phyloP scores from a whole-genome alignment of 169 alveolate species.

The Cystoisospora suis region DNA sequence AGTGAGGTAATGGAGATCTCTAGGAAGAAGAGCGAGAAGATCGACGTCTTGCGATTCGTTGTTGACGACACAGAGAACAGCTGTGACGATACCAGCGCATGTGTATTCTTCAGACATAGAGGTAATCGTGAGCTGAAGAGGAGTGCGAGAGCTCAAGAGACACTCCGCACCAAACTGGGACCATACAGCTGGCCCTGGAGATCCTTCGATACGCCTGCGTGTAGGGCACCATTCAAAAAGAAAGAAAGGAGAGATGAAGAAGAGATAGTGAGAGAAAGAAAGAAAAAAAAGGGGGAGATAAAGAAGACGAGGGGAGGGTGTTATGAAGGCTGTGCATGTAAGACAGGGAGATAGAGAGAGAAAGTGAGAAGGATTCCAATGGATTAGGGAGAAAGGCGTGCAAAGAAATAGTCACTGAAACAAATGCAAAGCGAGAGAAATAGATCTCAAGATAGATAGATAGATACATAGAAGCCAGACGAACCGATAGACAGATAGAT shows the following conservation, averaged over 20 bases:
- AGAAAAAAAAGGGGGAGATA: not conserved
- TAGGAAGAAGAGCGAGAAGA: conserved; percentile 30
- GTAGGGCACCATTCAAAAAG: no score
- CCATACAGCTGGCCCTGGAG: conserved; percentile 46
- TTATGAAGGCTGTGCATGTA: not conserved
- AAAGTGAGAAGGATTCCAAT: not conserved
- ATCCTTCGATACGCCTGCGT: conserved; percentile 34
- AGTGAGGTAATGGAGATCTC: conserved; percentile 20
- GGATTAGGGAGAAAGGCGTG: not conserved
- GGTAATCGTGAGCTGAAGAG: conserved; percentile 34
- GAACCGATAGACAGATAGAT: no score
- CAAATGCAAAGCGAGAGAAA: not conserved
- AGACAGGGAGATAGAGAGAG: not conserved
- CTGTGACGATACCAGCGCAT: not conserved
- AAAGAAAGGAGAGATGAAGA: not conserved
- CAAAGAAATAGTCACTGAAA: not conserved
- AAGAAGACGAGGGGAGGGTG: not conserved
- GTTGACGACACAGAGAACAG: conserved; percentile 40
- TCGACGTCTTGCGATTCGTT: conserved; percentile 22
- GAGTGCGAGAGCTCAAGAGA: conserved; percentile 32
- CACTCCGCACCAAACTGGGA: conserved; percentile 50
- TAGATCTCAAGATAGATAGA: not conserved
- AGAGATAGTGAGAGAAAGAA: not conserved
- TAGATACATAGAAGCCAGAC: not conserved
- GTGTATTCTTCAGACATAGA: not conserved